Evolutionary conservation across 495 filamentous ascomycete species (phyloP).

Genomic region (Aspergillus carlsbadensis): DNA sequence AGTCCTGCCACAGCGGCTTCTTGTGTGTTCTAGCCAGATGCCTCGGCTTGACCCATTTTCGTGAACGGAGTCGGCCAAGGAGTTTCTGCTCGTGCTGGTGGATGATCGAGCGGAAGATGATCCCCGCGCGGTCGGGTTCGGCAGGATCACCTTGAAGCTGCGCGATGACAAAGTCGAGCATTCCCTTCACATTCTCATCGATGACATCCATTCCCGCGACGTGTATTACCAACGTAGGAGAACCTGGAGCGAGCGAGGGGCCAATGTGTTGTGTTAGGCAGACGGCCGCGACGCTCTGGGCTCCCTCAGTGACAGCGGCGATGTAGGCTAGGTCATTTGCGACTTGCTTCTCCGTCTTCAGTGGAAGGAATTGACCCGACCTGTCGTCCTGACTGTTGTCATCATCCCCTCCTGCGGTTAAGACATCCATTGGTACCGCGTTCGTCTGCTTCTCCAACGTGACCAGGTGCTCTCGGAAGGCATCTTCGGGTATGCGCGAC

Average conservation of each 20-base stretch:
- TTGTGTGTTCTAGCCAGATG: conserved; percentile 8
- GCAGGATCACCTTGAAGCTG: conserved; percentile 1
- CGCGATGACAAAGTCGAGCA: neutral
- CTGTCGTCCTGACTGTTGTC: neutral
- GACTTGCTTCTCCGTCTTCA: conserved; percentile 1
- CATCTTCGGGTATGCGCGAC: conserved; percentile 8
- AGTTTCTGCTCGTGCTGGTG: conserved; percentile 11
- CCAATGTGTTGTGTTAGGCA: conserved; percentile 8
- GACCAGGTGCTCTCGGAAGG: conserved; percentile 6
- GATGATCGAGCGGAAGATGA: conserved; percentile 5
- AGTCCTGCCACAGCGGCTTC: conserved; percentile 7
- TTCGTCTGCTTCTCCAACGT: conserved; percentile 9
- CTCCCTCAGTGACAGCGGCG: conserved; percentile 7
- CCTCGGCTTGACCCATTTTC: conserved; percentile 8
- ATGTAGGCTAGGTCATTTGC: conserved; percentile 9
- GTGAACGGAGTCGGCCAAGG: conserved; percentile 8
- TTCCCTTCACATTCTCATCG: conserved; percentile 1
- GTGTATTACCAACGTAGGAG: conserved; percentile 2
- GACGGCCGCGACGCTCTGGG: conserved; percentile 7
- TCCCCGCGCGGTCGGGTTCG: neutral
- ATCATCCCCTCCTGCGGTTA: neutral
- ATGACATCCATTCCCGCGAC: conserved; percentile 7
- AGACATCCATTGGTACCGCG: conserved; percentile 10
- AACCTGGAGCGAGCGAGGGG: neutral
- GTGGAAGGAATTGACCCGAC: neutral